Evolutionary conservation across 352 stramenopile genomes (phyloP), one percentile per base, ranked within the genome.

Genomic region (Globisporangium nodosum): DNA sequence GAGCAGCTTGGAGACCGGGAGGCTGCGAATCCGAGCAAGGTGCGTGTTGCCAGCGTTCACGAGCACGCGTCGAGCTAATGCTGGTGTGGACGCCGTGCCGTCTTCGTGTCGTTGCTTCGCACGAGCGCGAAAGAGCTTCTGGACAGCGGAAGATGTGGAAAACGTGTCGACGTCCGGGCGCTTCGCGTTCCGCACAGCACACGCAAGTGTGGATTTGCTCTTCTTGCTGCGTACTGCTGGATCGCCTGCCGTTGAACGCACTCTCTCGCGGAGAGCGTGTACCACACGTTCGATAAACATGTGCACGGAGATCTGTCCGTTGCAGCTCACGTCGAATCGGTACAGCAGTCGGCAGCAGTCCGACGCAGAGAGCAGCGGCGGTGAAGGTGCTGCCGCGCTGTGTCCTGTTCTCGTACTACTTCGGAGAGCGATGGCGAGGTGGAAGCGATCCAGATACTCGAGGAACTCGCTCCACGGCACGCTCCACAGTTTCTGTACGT

Each of bases 331-430:
- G 31, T 81, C 73, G 30, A 81, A 81, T 27, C 70, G 73, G 62
- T 81, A 79, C 8, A 81, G 51, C 3, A 81, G 49, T 24, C 70
- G 68, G 20, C 70, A 79, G 45, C 58, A 73, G n/a, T 76, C 54
- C 1, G 56, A 58, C 13, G 54, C 37, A 2, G 58, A 18, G 16
- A 64, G 11, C 49, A 59, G 5, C 37, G 24, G 27, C 39, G 50
- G 12, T 20, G 61, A 18, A 16, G 37, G 18, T 43, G 37, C 11
- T 18, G 11, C 5, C 3, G 6, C 11, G 2, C 1, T 43, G 37
- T 18, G 12, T 31, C 20, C 56, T 30, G 30, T 0, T 30, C 4
- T 13, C 52, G 13, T 8, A 37, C 49, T 31, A 27, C 9, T 20
- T 0, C 8, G 42, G 16, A 13, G 35, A 31, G 3, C n/a, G 20